Percentiles rank a stretch among this genome's conserved stretches.
Conservation (phyloP, 2,329 filamentous ascomycete genomes). For the Phialophora macrospora region DNA sequence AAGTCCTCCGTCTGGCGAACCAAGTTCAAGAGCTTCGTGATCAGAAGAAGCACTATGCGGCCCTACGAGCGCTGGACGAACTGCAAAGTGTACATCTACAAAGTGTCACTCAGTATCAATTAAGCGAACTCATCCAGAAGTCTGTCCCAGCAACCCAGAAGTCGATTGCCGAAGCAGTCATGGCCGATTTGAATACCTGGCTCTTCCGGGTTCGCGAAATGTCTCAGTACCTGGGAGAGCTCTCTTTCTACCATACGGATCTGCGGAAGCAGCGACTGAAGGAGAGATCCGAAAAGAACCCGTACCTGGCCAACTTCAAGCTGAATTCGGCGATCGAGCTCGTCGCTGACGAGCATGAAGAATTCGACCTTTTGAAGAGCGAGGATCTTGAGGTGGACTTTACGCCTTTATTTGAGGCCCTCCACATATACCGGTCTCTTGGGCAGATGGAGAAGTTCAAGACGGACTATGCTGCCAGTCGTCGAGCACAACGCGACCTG, state of each 20-base stretch:
- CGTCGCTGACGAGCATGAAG: slow-evolving; percentile 91
- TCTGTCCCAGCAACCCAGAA: slow-evolving; percentile 92
- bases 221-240: slow-evolving; percentile 92
- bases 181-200: slow-evolving; percentile 97
- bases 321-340: slow-evolving; percentile 95
- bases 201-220: slow-evolving; percentile 92
- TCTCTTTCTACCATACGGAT: slow-evolving; percentile 95
- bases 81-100: slow-evolving; percentile 95
- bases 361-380: slow-evolving; percentile 94
- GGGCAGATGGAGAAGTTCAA: slow-evolving; percentile 91
- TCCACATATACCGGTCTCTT: slow-evolving; percentile 95
- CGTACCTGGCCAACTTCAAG: slow-evolving; percentile 80
- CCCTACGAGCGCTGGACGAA: slow-evolving; percentile 90
- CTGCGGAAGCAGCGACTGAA: slow-evolving; percentile 81
- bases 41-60: slow-evolving; percentile 94
- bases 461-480: slow-evolving; percentile 86
- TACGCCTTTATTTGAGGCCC: slow-evolving; percentile 87
- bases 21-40: slow-evolving; percentile 88
- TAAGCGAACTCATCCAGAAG: slow-evolving; percentile 93
- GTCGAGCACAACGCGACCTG: slow-evolving; percentile 88
- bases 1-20: slow-evolving; percentile 90
- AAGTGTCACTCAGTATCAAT: slow-evolving; percentile 90
- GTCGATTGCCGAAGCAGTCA: slow-evolving; percentile 92
- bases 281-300: slow-evolving; percentile 75
- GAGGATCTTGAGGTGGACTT: slow-evolving; percentile 96